Conservation (phyloP, 805 yeast genomes). For the Diddensiella transvaalensis region DNA sequence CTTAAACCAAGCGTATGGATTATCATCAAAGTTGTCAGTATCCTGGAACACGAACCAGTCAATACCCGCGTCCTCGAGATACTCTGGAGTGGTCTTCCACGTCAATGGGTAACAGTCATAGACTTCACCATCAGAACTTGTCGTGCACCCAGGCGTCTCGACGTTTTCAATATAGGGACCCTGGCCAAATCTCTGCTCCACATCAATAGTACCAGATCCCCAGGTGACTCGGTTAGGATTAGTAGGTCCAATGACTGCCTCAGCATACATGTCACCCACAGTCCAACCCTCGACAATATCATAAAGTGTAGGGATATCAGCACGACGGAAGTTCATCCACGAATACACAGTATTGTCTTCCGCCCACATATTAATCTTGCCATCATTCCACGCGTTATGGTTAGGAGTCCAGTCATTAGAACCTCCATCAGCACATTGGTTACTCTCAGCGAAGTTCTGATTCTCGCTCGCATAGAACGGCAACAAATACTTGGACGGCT, state of each 20-base stretch:
- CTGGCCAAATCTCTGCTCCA: conserved; percentile 17
- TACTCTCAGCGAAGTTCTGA: conserved; percentile 19
- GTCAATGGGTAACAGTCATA: conserved; percentile 25
- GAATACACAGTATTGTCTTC: conserved; percentile 25
- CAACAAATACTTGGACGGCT: conserved; percentile 19
- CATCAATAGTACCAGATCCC: conserved; percentile 26
- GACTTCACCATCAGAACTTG: conserved; percentile 12
- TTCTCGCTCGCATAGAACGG: conserved; percentile 25
- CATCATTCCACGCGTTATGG: conserved; percentile 27
- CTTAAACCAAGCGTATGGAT: conserved; percentile 24
- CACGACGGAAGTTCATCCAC: conserved; percentile 24
- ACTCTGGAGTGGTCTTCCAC: conserved; percentile 27
- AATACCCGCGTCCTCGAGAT: conserved; percentile 20
- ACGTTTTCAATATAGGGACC: conserved; percentile 27
- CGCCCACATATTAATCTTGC: conserved; percentile 26
- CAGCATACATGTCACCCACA: conserved; percentile 28
- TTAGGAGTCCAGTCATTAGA: conserved; percentile 29
- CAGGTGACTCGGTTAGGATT: conserved; percentile 28
- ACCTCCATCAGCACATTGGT: conserved; percentile 26
- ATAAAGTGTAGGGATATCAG: conserved; percentile 27
- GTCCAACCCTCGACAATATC: conserved; percentile 27
- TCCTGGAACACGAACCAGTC: conserved; percentile 28
- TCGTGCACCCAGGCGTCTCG: conserved; percentile 23
- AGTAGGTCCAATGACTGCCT: conserved; percentile 28
- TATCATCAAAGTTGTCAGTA: conserved; percentile 24